phyloP scores from a whole-genome alignment of 78 protist species.

The Guillardia theta region DNA sequence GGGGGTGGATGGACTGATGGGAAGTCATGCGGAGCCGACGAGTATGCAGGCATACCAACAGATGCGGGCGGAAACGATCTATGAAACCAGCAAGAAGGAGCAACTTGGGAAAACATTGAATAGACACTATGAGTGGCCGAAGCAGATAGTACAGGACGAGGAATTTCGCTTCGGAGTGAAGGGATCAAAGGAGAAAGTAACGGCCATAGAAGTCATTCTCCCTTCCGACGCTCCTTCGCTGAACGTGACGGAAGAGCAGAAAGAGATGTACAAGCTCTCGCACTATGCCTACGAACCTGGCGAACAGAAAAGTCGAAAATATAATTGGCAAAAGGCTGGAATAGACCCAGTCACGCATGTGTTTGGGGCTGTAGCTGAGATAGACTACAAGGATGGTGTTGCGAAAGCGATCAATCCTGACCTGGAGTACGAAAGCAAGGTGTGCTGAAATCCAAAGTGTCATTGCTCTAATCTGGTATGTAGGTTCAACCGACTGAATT shows the following conservation, averaged over 20 bases:
- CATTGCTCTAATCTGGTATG: no score
- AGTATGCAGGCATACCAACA: not conserved
- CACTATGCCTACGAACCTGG: conserved; percentile 34
- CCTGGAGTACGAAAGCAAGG: not conserved
- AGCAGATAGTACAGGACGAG: not conserved
- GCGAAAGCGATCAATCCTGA: conserved; percentile 17
- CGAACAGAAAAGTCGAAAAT: conserved; percentile 2
- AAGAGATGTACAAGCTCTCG: not conserved
- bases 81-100: conserved; percentile 12
- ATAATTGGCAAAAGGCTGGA: conserved; percentile 2
- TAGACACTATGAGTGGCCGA: not conserved
- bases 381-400: conserved; percentile 7
- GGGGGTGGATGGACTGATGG: not conserved
- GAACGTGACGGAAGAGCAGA: not conserved
- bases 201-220: not conserved
- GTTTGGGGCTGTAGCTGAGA: not conserved
- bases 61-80: not conserved
- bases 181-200: not conserved
- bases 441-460: no score
- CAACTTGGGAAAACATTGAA: not conserved
- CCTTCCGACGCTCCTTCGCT: conserved; percentile 6
- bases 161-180: not conserved
- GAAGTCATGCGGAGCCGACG: not conserved
- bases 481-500: not conserved
- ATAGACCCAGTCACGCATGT: not conserved